phyloP scores from a whole-genome alignment of 441 rosid species.

The Mallotus repandus region DNA sequence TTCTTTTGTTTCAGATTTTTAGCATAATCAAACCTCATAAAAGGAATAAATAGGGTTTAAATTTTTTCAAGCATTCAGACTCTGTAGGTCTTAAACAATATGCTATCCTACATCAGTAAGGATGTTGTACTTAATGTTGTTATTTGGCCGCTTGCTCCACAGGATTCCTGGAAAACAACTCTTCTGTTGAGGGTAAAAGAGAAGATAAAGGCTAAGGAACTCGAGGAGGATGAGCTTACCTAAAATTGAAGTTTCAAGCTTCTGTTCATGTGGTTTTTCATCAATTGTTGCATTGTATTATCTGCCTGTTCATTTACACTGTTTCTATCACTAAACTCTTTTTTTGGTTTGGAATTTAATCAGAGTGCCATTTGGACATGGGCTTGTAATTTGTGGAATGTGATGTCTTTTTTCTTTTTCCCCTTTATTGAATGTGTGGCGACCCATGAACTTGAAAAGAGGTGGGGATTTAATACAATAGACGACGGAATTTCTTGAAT shows the following conservation, averaged over 20 bases:
- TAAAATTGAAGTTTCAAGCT: conserved; percentile 26
- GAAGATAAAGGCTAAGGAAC: conserved; percentile 89
- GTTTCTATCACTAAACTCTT: conserved; percentile 9
- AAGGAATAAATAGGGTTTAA: too few species aligned
- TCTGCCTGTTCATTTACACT: conserved; percentile 13
- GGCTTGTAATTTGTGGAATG: conserved; percentile 10
- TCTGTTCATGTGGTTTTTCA: conserved; percentile 7
- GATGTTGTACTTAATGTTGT: background rate
- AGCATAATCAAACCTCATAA: too few species aligned
- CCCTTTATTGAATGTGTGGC: background rate
- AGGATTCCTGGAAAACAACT: conserved; percentile 99
- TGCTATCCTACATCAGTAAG: background rate
- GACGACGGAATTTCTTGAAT: background rate
- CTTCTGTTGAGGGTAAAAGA: conserved; percentile 95
- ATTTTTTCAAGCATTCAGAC: too few species aligned
- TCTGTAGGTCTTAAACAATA: too few species aligned
- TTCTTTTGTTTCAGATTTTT: too few species aligned
- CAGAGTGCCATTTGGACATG: conserved; percentile 12
- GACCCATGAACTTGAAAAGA: conserved; percentile 4
- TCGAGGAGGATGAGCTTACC: conserved; percentile 97
- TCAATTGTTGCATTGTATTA: conserved; percentile 26
- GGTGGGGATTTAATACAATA: background rate
- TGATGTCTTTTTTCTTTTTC: background rate
- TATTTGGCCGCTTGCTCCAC: background rate
- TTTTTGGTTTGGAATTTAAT: conserved; percentile 9